Base-by-base conservation (phyloP, 1,139 yeast genomes). In the Hansenula lynferdii region DNA sequence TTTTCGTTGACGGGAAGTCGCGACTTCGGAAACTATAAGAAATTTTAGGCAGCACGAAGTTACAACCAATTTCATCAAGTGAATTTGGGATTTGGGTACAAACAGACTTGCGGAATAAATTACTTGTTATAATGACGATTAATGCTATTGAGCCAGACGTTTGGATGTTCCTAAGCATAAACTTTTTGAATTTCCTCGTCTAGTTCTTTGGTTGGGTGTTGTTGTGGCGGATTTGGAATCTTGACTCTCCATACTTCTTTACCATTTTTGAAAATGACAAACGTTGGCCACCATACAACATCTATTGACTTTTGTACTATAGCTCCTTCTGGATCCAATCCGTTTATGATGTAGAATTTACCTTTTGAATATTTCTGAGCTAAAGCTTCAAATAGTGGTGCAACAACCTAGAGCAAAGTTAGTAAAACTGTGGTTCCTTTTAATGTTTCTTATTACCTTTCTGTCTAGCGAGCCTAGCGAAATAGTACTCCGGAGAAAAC, bases 241-340 rank as follows among this genome's bases (percentile, higher is more conserved):
- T 50, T 50, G 16, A 24, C 53, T 39, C 56, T 48, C 52, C 51
- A 50, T 6, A 37, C 38, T 29, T 51, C 56, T 35, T 45, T 30
- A 5, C 49, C 50, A 22, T 48, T 43, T 12, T 41, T 41, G 31
- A 23, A 47, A 20, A 51, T 42, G 29, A 51, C 50, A 39, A 51
- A 50, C 2, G 56, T 51, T n/a, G 56, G 56, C 56, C 56, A 51
- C 56, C 56, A 51, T 0, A 48, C 52, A 8, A 51, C 56, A 26
- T 49, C 40, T 9, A 50, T 41, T 7, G 49, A 42, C 32, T 48
- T 36, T 31, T 51, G 56, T 0, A 51, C 48, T 31, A 38, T 28
- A 5, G 30, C 24, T 2, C 52, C 54, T n/a, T 42, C 43, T 9
- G 43, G 49, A 4, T 39, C 38, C 4, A 49, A 42, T 1, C 56